Conservation (phyloP, 225 moss, liverwort and hornwort genomes). For the Marchantia polymorpha region DNA sequence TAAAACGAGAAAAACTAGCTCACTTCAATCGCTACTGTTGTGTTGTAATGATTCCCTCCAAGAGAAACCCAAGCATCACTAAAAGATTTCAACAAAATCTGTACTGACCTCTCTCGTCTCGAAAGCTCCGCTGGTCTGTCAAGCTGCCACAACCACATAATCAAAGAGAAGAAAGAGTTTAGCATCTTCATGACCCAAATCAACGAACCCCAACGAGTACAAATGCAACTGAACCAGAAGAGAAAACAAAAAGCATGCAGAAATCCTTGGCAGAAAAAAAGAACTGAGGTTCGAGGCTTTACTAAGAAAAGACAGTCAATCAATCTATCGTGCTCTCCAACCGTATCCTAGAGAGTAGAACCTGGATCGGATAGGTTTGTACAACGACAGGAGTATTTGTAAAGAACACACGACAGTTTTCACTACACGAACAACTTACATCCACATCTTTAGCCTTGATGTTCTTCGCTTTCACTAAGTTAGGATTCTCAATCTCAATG, state of each 20-base stretch:
- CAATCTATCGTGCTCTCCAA: too few species aligned
- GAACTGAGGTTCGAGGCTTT: neutral
- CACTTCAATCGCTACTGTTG: too few species aligned
- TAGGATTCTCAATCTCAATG: slow-evolving; percentile 94
- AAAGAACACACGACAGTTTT: too few species aligned
- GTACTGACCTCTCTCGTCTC: slow-evolving; percentile 82
- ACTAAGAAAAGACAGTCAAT: too few species aligned
- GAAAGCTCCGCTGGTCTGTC: slow-evolving; percentile 98
- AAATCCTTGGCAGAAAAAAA: neutral
- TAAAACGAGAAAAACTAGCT: too few species aligned
- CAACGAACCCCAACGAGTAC: neutral
- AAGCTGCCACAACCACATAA: slow-evolving; percentile 43
- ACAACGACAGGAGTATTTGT: too few species aligned
- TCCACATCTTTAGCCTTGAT: slow-evolving; percentile 96
- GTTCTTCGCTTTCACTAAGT: slow-evolving; percentile 74
- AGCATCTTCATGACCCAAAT: neutral
- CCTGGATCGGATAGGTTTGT: too few species aligned
- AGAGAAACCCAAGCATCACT: neutral
- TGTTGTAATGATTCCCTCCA: too few species aligned
- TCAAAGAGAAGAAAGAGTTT: neutral
- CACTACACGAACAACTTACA: slow-evolving; percentile 48
- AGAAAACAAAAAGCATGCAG: neutral
- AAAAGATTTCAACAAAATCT: neutral
- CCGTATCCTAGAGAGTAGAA: too few species aligned
- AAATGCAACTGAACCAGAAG: neutral